phyloP scores from a whole-genome alignment of 2,329 filamentous ascomycete genomes.

The Alternaria brassicae region DNA sequence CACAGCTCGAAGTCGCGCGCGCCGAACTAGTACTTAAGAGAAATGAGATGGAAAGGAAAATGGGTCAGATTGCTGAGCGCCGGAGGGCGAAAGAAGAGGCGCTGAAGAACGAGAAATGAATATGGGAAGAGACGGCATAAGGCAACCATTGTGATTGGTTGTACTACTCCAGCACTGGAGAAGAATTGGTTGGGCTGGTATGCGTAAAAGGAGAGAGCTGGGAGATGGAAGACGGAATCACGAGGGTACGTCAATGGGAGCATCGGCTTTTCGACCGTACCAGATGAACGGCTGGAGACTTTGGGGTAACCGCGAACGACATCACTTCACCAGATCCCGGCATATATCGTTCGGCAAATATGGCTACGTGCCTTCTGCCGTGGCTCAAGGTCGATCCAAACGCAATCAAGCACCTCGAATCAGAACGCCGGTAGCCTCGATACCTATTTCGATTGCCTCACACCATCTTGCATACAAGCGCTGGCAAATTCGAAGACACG shows the following conservation, averaged over 20 bases:
- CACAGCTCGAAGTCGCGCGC: conserved; percentile 60
- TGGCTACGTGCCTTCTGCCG: background rate
- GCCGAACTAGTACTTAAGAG: conserved; percentile 60
- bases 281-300: background rate
- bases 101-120: conserved; percentile 21
- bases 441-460: background rate
- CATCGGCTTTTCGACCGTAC: background rate
- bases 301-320: background rate
- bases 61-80: conserved; percentile 45
- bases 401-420: background rate
- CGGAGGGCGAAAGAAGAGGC: conserved; percentile 22
- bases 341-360: background rate
- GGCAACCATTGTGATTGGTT: background rate
- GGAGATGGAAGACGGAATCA: background rate
- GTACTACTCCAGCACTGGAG: too few relatives aligned
- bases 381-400: background rate
- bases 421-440: background rate
- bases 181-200: background rate
- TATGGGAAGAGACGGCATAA: background rate
- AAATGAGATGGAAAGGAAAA: conserved; percentile 63
- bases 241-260: background rate
- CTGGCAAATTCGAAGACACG: background rate
- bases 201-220: background rate
- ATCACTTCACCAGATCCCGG: background rate
- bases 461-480: background rate